Evolutionary conservation across 768 basidiomycete genomes (phyloP).

Genomic region (Hypholoma fasciculare): DNA sequence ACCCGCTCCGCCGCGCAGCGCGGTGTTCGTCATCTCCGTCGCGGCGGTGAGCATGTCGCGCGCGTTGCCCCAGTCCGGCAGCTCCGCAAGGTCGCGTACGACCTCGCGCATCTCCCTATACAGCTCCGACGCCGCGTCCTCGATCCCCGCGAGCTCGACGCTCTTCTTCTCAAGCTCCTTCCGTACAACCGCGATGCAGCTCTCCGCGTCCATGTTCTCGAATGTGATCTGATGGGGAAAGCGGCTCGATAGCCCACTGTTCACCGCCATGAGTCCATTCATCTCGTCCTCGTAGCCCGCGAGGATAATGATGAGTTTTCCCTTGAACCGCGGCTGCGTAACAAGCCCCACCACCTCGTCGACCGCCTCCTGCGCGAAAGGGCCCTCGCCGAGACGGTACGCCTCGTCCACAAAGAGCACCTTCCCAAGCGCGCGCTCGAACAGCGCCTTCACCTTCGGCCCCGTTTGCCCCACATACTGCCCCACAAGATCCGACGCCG

Average conservation of each 20-base stretch:
- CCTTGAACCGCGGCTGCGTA: conserved; percentile 56
- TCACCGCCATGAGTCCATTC: conserved; percentile 56
- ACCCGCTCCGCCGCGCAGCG: conserved; percentile 24
- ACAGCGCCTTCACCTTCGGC: conserved; percentile 57
- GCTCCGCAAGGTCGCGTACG: conserved; percentile 39
- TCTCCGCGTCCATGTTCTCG: conserved; percentile 45
- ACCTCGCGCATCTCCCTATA: conserved; percentile 33
- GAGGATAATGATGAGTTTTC: conserved; percentile 64
- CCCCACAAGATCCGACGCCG: conserved; percentile 68
- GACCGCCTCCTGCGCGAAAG: conserved; percentile 69
- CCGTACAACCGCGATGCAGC: conserved; percentile 50
- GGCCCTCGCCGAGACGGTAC: conserved; percentile 60
- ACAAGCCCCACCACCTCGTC: conserved; percentile 69
- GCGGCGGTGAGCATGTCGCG: conserved; percentile 59
- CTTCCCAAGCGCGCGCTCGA: conserved; percentile 65
- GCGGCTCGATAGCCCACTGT: conserved; percentile 65
- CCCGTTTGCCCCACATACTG: conserved; percentile 74
- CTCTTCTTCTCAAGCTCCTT: conserved; percentile 46
- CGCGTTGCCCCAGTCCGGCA: conserved; percentile 70
- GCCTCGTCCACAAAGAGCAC: conserved; percentile 77
- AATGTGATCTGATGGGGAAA: conserved; percentile 64
- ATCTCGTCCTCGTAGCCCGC: conserved; percentile 74
- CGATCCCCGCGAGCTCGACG: conserved; percentile 37
- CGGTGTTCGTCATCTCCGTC: conserved; percentile 44
- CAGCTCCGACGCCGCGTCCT: conserved; percentile 18